Base-by-base conservation (phyloP, 345 rosid genomes). In the Hibiscus trionum region DNA sequence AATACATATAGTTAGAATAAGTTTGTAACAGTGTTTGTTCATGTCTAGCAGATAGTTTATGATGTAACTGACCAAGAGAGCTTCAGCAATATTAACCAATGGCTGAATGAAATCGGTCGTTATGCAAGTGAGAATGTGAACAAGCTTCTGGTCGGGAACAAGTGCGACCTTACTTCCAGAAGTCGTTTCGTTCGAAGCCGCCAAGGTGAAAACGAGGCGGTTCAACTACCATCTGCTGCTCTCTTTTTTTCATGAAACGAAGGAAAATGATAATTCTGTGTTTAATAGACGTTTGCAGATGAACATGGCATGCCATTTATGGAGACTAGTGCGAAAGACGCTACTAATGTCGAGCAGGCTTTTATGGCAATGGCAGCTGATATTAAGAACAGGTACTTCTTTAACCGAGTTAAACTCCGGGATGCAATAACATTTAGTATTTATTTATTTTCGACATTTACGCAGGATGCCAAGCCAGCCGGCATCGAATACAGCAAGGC, bases 281-380 rank as follows among this genome's bases (percentile, higher is more conserved):
- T 60, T 56, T 53, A 24, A 77, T 76, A 90, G 96, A 89, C 89
- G 69, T 88, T 88, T 72, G 90, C 96, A 0, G 90, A 90, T 77
- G 87, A 90, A 73, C 81, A 87, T 73, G 87, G 92, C 70, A 90
- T 90, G 72, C 96, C 96, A 0, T 90, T 90, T 80, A 72, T 90
- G 88, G 96, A 88, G 80, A 90, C 96, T 29, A 90, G 96, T 78
- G 92, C 93, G 11, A 90, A 90, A 82, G 82, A 75, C 79, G 85
- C 96, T 66, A 73, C 85, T 73, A 88, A 90, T 57, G 91, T 88
- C n/a, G 91, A 90, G 73, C 80, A 88, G 72, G 50, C 93, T 71
- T 90, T 88, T 79, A 86, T 88, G 93, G 96, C 96, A 55, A 90
- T 90, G 96, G 80, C 88, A 60, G 87, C 87, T 69, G 88, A 85